Base-by-base conservation (phyloP, 768 basidiomycete species). In the Collybiopsis luxurians region DNA sequence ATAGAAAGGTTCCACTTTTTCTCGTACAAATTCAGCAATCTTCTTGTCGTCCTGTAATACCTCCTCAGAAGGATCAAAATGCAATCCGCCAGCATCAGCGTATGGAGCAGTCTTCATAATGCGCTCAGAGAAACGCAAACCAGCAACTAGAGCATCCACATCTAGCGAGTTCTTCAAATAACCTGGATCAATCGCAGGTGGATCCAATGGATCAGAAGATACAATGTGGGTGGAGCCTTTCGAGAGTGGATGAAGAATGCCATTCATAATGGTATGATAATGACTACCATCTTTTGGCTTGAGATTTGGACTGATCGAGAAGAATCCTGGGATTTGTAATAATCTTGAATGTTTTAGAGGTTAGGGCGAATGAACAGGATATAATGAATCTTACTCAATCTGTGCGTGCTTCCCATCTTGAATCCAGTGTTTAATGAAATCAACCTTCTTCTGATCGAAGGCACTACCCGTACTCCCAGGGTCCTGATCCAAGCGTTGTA, bases 121-220 rank as follows among this genome's bases (percentile, higher is more conserved):
- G 40, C 58, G 63, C 1, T 61, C 60, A 11, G 60, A 51, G 40
- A 69, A 69, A 60, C 69, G 64, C 26, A 68, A 21, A 2, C 52
- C 60, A 49, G 67, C 53, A 42, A 69, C 38, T n/a, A 66, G 40
- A 12, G 67, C 30, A 9, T 60, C 51, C 3, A 69, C 19, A 53
- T 70, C 68, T 4, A 59, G 38, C n/a, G 53, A 40, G 42, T 68
- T 64, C 19, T 60, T 59, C 43, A 76, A 71, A 65, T 76, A 78
- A 51, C 72, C 66, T 3, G 77, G 77, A 61, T 83, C 74, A 63
- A 84, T 80, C 5, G 62, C 55, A 1, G 82, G 81, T n/a, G 69
- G 49, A 17, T 66, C 64, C 57, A 76, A 74, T 6, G 77, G 69
- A 61, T 74, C 67, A 12, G 71, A 66, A 3, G 78, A 76, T 44